A percentile compares a stretch with the other conserved stretches of the same genome.
Conservation (phyloP, 306 rosid genomes). For the Prunus armeniaca region DNA sequence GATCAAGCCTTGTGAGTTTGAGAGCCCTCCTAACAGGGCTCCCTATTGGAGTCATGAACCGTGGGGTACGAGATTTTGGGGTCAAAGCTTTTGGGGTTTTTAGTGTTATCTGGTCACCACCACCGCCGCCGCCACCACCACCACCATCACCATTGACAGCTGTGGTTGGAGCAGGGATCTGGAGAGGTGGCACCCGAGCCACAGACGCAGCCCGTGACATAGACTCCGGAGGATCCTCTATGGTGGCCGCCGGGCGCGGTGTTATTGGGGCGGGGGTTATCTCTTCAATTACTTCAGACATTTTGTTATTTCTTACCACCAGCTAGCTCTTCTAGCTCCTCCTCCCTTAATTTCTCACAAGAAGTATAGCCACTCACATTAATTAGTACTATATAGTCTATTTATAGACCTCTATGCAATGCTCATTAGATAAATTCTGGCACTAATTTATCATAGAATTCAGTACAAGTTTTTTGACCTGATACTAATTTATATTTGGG, state of each 20-base stretch:
- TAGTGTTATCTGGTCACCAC: constrained; percentile 10
- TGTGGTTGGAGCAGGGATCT: background rate
- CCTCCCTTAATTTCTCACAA: background rate
- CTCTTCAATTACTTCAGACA: background rate
- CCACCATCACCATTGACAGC: background rate
- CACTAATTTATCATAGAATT: background rate
- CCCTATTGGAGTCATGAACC: constrained; percentile 33
- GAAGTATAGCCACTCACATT: background rate
- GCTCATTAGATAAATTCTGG: background rate
- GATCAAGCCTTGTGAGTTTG: constrained; percentile 31
- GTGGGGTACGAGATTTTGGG: constrained; percentile 27
- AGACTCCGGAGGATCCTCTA: background rate
- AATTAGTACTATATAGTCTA: background rate
- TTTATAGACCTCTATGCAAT: background rate
- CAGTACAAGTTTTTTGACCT: constrained; percentile 8
- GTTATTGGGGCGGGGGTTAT: background rate
- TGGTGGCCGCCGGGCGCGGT: background rate
- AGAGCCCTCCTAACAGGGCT: constrained; percentile 34
- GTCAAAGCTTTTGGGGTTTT: constrained; percentile 23
- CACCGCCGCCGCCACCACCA: background rate
- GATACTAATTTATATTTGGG: background rate
- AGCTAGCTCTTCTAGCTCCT: background rate
- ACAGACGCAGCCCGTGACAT: constrained; percentile 17
- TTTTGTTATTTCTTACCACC: background rate
- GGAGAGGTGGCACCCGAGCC: constrained; percentile 11